Conservation (phyloP, 306 rosid genomes). For the Alnus rubra region DNA sequence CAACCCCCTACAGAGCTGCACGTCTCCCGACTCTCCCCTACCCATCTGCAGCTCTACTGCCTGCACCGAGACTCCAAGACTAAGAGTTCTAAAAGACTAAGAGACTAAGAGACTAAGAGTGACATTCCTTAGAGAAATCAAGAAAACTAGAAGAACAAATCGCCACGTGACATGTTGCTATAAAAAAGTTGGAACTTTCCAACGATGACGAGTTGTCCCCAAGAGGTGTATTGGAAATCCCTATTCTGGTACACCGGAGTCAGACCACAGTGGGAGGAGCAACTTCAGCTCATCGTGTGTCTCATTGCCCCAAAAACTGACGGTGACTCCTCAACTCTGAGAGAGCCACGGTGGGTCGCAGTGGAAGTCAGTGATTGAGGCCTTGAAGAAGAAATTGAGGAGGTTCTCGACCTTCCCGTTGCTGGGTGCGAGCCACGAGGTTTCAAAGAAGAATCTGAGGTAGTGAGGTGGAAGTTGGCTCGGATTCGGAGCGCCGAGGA, state of each 20-base stretch:
- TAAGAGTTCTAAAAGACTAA: no score
- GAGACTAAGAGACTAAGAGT: no score
- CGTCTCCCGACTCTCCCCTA: no score
- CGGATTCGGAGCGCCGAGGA: conserved; percentile 70
- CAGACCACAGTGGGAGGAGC: conserved; percentile 44
- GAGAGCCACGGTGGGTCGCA: conserved; percentile 37
- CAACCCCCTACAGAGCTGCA: no score
- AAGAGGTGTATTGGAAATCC: conserved; percentile 69
- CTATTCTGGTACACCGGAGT: conserved; percentile 47
- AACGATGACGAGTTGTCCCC: conserved; percentile 61
- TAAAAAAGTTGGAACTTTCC: conserved; percentile 8
- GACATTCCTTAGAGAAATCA: no score
- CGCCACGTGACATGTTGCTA: neutral
- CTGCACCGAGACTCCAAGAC: no score
- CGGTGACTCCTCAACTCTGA: neutral
- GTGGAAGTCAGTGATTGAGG: conserved; percentile 63
- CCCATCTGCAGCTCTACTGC: no score
- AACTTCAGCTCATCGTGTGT: conserved; percentile 18
- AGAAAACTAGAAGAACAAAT: no score
- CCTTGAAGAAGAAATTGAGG: conserved; percentile 55
- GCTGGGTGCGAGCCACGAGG: conserved; percentile 46
- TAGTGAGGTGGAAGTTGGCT: conserved; percentile 45
- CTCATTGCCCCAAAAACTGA: conserved; percentile 30
- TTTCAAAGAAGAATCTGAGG: conserved; percentile 41
- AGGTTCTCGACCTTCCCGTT: conserved; percentile 59